phyloP scores from a whole-genome alignment of 176 grass and related monocot genomes.

The Phoenix dactylifera region DNA sequence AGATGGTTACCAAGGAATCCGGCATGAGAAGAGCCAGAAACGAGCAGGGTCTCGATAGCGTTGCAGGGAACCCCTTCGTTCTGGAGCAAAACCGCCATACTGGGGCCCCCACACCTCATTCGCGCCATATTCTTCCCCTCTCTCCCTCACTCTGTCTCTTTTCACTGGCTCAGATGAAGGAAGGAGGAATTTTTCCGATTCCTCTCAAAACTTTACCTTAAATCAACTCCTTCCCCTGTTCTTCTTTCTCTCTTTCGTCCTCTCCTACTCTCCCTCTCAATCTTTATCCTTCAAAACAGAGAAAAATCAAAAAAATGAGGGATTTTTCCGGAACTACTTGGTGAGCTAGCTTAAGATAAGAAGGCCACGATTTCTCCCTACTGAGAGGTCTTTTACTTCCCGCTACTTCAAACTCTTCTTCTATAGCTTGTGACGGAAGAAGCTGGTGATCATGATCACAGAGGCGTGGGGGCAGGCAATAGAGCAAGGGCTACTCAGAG shows the following conservation, averaged over 20 bases:
- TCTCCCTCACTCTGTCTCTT: background rate
- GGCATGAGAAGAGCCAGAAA: background rate
- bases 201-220: no score
- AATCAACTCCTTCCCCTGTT: no score
- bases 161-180: no score
- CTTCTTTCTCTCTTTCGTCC: no score
- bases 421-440: constrained; percentile 15
- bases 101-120: background rate
- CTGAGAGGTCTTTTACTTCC: no score
- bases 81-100: constrained; percentile 3
- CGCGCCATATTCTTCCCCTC: background rate
- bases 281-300: no score
- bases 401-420: background rate
- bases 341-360: no score
- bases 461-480: background rate
- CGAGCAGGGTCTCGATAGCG: background rate
- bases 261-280: no score
- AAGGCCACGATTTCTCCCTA: no score
- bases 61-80: background rate
- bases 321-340: background rate
- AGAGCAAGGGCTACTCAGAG: background rate
- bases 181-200: no score
- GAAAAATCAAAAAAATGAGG: background rate
- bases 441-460: constrained; percentile 19
- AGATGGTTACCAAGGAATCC: background rate